These are phyloP conservation scores for Blastobotrys aristatus DNA, from an alignment of 1,139 yeast species.

Conservation along the genomic window DNA sequence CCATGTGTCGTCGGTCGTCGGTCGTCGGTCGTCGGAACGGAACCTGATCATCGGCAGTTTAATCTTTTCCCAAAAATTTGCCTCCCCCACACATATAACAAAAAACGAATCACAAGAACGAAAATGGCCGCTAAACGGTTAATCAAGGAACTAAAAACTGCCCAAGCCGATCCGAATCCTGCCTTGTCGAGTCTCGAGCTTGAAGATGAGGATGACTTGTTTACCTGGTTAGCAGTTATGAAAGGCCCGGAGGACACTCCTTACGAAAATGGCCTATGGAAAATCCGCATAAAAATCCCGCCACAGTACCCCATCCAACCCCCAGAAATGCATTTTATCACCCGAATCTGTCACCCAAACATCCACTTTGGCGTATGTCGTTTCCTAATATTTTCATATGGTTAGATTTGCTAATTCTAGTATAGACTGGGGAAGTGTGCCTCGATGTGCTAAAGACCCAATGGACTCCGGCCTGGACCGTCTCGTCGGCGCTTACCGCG, in stretches of 20 bases:
- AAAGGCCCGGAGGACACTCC: slow-evolving; percentile 54
- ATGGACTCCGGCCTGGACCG: slow-evolving; percentile 92
- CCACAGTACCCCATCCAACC: slow-evolving; percentile 63
- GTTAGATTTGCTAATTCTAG: not conserved
- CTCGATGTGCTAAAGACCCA: slow-evolving; percentile 64
- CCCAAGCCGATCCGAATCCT: slow-evolving; percentile 38
- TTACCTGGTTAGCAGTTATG: slow-evolving; percentile 56
- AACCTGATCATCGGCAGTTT: too few species aligned
- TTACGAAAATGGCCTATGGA: slow-evolving; percentile 53
- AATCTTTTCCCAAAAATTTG: too few species aligned
- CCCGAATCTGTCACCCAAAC: slow-evolving; percentile 70
- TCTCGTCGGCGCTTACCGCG: slow-evolving; percentile 66
- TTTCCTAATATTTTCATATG: not conserved
- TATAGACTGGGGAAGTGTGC: slow-evolving; percentile 69
- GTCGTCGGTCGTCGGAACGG: too few species aligned
- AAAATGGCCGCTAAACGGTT: slow-evolving; percentile 35
- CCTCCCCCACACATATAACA: too few species aligned
- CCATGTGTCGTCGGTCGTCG: too few species aligned
- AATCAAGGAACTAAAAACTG: slow-evolving; percentile 43
- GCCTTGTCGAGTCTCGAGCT: slow-evolving; percentile 42
- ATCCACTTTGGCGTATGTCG: slow-evolving; percentile 45
- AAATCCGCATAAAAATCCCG: slow-evolving; percentile 48
- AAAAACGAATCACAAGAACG: too few species aligned
- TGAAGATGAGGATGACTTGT: slow-evolving; percentile 44
- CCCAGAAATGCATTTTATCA: slow-evolving; percentile 53